Evolutionary conservation across 805 yeast genomes (phyloP).

Genomic region (Suhomyces kilbournensis): DNA sequence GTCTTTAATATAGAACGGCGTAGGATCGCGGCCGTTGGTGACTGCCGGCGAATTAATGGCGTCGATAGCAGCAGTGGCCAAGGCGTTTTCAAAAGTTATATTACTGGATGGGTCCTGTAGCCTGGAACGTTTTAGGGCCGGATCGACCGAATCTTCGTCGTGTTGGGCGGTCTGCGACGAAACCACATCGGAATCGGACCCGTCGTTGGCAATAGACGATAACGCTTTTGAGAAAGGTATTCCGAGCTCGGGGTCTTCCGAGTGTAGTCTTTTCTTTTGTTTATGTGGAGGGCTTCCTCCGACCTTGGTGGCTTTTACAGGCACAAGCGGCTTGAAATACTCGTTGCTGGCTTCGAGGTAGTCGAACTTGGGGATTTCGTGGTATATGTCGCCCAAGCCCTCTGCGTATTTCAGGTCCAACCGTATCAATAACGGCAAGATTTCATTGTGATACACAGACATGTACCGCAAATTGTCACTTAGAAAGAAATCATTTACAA

Average conservation of each 20-base stretch:
- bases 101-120: conserved; percentile 9
- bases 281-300: conserved; percentile 4
- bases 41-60: conserved; percentile 31
- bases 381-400: conserved; percentile 28
- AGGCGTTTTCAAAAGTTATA: conserved; percentile 20
- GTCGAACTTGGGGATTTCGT: conserved; percentile 32
- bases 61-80: conserved; percentile 31
- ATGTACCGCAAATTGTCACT: conserved; percentile 33
- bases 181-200: conserved; percentile 5
- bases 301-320: conserved; percentile 14
- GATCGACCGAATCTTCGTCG: conserved; percentile 28
- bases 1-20: conserved; percentile 32
- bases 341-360: conserved; percentile 26
- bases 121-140: conserved; percentile 24
- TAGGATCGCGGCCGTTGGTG: conserved; percentile 17
- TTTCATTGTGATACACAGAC: conserved; percentile 38
- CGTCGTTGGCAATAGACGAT: conserved; percentile 8
- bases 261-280: conserved; percentile 6
- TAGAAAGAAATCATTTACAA: conserved; percentile 36
- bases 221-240: conserved; percentile 8
- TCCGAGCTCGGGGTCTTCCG: conserved; percentile 4
- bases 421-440: conserved; percentile 28
- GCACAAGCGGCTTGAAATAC: conserved; percentile 25
- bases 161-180: conserved; percentile 6
- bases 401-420: conserved; percentile 27